Evolutionary conservation across 306 rosid species (phyloP).

Genomic region (Benincasa hispida): DNA sequence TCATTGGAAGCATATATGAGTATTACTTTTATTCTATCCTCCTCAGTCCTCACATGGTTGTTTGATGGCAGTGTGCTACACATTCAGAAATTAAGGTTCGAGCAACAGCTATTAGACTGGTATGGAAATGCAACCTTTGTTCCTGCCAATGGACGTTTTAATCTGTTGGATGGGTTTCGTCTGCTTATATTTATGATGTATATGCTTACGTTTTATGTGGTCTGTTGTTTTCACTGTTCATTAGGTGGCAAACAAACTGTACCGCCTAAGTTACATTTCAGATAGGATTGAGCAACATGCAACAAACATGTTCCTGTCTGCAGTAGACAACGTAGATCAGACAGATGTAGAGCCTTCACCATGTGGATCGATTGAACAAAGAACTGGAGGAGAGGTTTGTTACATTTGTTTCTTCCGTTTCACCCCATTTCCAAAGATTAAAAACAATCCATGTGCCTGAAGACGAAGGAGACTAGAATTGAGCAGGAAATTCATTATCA

Average conservation of each 20-base stretch:
- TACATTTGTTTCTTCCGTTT: slow-evolving; percentile 6
- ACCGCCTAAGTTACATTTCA: slow-evolving; percentile 64
- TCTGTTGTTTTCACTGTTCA: slow-evolving; percentile 9
- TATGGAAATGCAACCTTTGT: slow-evolving; percentile 19
- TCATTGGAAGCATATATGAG: background rate
- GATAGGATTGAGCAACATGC: slow-evolving; percentile 76
- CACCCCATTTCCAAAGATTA: background rate
- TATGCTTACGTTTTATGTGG: background rate
- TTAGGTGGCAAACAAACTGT: slow-evolving; percentile 96
- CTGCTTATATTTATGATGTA: background rate
- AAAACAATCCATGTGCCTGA: background rate
- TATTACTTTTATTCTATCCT: too few species aligned
- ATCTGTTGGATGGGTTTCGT: slow-evolving; percentile 7
- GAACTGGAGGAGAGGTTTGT: slow-evolving; percentile 35
- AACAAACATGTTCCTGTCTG: slow-evolving; percentile 58
- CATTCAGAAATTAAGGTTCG: slow-evolving; percentile 93
- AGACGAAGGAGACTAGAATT: background rate
- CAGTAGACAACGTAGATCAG: slow-evolving; percentile 36
- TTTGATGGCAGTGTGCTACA: slow-evolving; percentile 67
- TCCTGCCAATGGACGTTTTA: background rate
- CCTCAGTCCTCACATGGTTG: background rate
- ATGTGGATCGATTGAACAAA: slow-evolving; percentile 36
- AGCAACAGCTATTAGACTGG: slow-evolving; percentile 96
- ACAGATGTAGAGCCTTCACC: slow-evolving; percentile 37
- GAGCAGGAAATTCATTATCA: background rate